Percentiles rank a stretch among this genome's conserved stretches.
phyloP scores from a whole-genome alignment of 371 early-diverging fungal species.

The Mucor indicus region DNA sequence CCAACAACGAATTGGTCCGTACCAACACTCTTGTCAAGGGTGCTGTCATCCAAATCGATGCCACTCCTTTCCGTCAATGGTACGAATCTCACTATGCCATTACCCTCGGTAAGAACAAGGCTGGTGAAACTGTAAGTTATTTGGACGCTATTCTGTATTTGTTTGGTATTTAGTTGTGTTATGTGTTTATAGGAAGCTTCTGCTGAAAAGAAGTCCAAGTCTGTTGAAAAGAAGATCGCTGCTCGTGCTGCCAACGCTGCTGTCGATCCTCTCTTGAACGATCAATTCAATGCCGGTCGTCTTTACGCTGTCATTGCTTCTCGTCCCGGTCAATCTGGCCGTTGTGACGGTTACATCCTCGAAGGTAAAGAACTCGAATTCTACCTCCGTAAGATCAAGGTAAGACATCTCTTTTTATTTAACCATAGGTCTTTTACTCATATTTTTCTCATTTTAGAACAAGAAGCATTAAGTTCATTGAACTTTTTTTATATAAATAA shows the following conservation, averaged over 20 bases:
- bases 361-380: slow-evolving; percentile 99
- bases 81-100: slow-evolving; percentile 93
- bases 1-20: slow-evolving; percentile 99
- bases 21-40: slow-evolving; percentile 99
- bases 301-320: slow-evolving; percentile 94
- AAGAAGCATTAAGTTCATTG: slow-evolving; percentile 28
- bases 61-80: slow-evolving; percentile 98
- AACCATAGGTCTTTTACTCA: neutral
- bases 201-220: slow-evolving; percentile 85
- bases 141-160: neutral
- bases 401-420: slow-evolving; percentile 4
- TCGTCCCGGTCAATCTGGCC: slow-evolving; percentile 99
- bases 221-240: slow-evolving; percentile 86
- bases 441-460: slow-evolving; percentile 14
- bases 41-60: slow-evolving; percentile 96
- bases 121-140: slow-evolving; percentile 10
- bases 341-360: slow-evolving; percentile 98
- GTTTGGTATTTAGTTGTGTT: neutral
- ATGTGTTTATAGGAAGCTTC: slow-evolving; percentile 53
- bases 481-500: too few relatives aligned
- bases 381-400: slow-evolving; percentile 92
- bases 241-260: slow-evolving; percentile 79
- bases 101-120: slow-evolving; percentile 85
- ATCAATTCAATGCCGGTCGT: slow-evolving; percentile 96
- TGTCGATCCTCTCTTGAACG: slow-evolving; percentile 88